These are phyloP conservation scores for Draba incana DNA, from an alignment of 345 rosid genomes.

Conservation along the genomic window DNA sequence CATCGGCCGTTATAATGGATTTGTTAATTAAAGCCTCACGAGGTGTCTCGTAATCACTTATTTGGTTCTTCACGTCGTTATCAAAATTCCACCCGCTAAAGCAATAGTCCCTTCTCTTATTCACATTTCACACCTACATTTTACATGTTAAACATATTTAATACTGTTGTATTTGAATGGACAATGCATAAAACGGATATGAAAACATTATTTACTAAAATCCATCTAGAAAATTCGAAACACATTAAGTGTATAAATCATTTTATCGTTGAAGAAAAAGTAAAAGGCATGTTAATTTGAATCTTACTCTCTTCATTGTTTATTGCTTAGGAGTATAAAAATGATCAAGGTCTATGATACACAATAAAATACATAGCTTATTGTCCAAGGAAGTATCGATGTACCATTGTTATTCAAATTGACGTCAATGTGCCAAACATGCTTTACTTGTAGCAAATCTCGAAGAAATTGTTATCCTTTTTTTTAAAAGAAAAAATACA, in stretches of 20 bases:
- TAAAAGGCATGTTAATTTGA: no score
- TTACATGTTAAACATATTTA: not conserved
- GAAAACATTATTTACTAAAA: not conserved
- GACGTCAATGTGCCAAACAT: no score
- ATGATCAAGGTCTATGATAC: no score
- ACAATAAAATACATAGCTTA: no score
- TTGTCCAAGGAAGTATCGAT: no score
- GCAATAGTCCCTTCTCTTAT: slow-evolving; percentile 29
- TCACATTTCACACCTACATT: slow-evolving; percentile 38
- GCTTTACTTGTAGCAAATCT: no score
- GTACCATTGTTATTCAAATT: no score
- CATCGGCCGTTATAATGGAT: not conserved
- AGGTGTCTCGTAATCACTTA: slow-evolving; percentile 17
- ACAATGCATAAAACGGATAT: not conserved
- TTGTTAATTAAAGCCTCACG: not conserved
- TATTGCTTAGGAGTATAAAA: no score
- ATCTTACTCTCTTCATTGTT: no score
- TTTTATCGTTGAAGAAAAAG: not conserved
- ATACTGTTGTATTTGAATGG: not conserved
- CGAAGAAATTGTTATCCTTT: no score
- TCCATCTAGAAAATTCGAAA: no score
- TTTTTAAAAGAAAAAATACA: no score
- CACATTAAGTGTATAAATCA: not conserved
- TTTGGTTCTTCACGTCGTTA: slow-evolving; percentile 33
- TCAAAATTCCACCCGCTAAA: slow-evolving; percentile 31